Base-by-base conservation (phyloP, 1,284 basidiomycete species). In the Agaricales sp. region DNA sequence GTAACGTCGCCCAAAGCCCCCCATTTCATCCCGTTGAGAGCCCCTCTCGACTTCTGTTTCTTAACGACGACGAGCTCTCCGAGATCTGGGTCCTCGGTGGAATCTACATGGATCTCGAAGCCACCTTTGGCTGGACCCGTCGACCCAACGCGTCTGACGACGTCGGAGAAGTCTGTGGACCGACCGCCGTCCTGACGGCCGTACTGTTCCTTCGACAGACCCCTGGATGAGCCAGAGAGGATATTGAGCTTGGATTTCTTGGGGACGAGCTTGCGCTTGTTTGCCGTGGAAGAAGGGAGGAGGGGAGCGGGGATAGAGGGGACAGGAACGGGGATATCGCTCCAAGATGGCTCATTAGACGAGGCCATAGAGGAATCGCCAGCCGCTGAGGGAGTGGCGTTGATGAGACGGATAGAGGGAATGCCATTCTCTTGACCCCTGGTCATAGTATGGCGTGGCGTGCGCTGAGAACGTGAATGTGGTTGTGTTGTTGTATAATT, bases 61-160 rank as follows among this genome's bases (percentile, higher is more conserved):
- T 85, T 84, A 45, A 89, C 77, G 57, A 89, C 69, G 19, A 87
- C 59, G 26, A 87, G 76, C 52, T 85, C 82, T 3, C 75, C 82
- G 25, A 82, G 67, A 11, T 85, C 82, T 0, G 76, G 74, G 54
- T 84, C 82, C 16, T 74, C 67, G 1, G 70, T 63, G 1, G 80
- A 78, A 58, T 87, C 84, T 6, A 87, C 80, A 56, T 81, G 85
- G 49, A 87, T 84, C 55, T 87, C 82, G 57, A 84, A 82, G 1
- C 75, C 78, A 8, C 74, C 68, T 21, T 63, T 63, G 11, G 64
- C 67, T 0, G 66, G 61, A 3, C 73, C 71, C 14, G 52, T 48
- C n/a, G 58, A 65, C 4, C 78, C 76, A 12, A 82, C 75, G 39
- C 78, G 77, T 18, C 78, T 68, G 12, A 75, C 70, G 47, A 82